A percentile compares a stretch with the other conserved stretches of the same genome.
phyloP scores from a whole-genome alignment of 345 rosid genomes.

The Erucastrum elatum region DNA sequence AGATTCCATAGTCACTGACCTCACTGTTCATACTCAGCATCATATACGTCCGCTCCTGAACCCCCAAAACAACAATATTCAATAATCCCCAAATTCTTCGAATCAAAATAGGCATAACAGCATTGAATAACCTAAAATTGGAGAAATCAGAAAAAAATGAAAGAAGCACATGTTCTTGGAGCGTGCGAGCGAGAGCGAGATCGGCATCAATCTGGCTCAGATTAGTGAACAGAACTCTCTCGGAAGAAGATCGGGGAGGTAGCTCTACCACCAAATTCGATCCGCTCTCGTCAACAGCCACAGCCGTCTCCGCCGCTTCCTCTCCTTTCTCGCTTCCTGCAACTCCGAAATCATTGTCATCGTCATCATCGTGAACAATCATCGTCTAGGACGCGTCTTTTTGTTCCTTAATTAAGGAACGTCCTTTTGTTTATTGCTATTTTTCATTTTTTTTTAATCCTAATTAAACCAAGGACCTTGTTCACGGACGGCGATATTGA shows the following conservation, averaged over 20 bases:
- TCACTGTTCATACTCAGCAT: conserved; percentile 73
- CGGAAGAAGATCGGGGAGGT: conserved; percentile 5
- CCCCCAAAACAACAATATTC: conserved; percentile 4
- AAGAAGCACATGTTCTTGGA: conserved; percentile 74
- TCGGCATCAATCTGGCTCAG: conserved; percentile 89
- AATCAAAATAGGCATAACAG: background rate
- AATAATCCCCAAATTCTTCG: background rate
- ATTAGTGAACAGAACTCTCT: conserved; percentile 75
- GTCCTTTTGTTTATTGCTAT: too few species aligned
- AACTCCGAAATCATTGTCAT: too few species aligned
- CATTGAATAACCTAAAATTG: conserved; percentile 11
- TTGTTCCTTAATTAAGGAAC: too few species aligned
- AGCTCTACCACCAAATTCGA: too few species aligned
- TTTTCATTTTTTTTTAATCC: too few species aligned
- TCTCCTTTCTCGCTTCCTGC: too few species aligned
- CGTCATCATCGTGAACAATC: too few species aligned
- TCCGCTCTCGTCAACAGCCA: too few species aligned
- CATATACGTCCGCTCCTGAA: conserved; percentile 87
- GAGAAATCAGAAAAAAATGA: background rate
- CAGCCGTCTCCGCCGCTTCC: too few species aligned
- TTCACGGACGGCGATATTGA: too few species aligned
- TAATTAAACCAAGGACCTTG: too few species aligned
- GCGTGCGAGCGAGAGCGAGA: conserved; percentile 88
- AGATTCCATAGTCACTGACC: conserved; percentile 75
- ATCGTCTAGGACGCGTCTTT: too few species aligned